A percentile compares a stretch with the other conserved stretches of the same genome.
Conservation (phyloP, 208 protist genomes). For the Tritrichomonas musculus region DNA sequence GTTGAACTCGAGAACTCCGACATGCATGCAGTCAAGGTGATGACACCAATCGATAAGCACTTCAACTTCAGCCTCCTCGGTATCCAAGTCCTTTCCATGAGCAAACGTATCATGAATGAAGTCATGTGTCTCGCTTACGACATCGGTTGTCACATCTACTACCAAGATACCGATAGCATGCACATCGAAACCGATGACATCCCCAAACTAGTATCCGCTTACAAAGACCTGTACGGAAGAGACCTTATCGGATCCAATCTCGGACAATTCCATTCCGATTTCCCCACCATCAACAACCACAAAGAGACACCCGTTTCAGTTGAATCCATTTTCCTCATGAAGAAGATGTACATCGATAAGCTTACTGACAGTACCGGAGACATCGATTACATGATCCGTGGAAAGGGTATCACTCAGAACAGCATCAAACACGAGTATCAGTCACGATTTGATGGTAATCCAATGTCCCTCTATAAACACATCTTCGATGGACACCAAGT, state of each 20-base stretch:
- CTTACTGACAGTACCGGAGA: background rate
- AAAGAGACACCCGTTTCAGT: background rate
- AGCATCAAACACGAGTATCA: no score
- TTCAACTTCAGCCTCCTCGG: background rate
- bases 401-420: background rate
- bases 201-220: background rate
- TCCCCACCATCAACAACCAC: background rate
- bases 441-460: no score
- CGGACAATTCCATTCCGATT: conserved; percentile 19
- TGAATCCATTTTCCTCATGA: background rate
- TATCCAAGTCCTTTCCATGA: background rate
- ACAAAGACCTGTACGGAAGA: background rate
- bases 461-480: no score
- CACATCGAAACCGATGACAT: background rate
- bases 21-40: background rate
- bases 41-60: background rate
- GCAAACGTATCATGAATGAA: conserved; percentile 14
- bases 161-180: conserved; percentile 13
- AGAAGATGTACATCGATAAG: background rate
- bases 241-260: background rate
- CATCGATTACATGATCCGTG: background rate
- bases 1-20: background rate
- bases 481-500: no score
- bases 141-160: background rate
- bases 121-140: background rate